These are phyloP conservation scores for Lipomyces starkeyi DNA, from an alignment of 805 yeast genomes.

Conservation along the genomic window DNA sequence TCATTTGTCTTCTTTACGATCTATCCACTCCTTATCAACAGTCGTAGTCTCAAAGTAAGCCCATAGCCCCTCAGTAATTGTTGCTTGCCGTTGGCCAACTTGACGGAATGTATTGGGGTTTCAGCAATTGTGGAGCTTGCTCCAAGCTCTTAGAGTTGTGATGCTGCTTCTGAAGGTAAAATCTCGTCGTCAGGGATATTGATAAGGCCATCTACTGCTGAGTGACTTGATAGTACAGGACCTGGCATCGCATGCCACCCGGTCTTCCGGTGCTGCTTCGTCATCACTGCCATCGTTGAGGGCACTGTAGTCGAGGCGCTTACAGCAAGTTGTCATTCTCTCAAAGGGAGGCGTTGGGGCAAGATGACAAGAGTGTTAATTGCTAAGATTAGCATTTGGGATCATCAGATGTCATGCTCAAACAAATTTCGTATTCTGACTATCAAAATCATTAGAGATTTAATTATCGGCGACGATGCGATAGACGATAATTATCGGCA, in stretches of 20 bases:
- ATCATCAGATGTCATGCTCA: neutral
- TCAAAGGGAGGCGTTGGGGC: slow-evolving; percentile 3
- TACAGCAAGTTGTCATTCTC: slow-evolving; percentile 1
- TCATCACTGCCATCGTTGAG: slow-evolving; percentile 2
- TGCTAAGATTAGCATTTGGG: neutral
- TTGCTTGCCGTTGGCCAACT: too few relatives aligned
- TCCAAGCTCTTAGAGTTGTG: too few relatives aligned
- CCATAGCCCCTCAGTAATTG: too few relatives aligned
- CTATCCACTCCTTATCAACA: too few relatives aligned
- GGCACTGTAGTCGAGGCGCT: slow-evolving; percentile 8
- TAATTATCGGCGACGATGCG: neutral
- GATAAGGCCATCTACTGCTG: neutral
- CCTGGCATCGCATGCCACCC: neutral
- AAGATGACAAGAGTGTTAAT: slow-evolving; percentile 3
- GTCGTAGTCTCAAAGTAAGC: too few relatives aligned
- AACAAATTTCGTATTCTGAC: neutral
- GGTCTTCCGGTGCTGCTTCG: neutral
- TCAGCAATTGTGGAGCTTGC: too few relatives aligned
- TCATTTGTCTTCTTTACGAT: too few relatives aligned
- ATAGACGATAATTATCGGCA: neutral
- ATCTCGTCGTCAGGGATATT: neutral
- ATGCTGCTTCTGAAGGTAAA: slow-evolving; percentile 1
- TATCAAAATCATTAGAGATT: neutral
- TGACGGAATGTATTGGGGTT: too few relatives aligned
- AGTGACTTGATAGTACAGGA: neutral